Percentiles rank a stretch among this genome's conserved stretches.
Conservation (phyloP, 1,284 basidiomycete genomes). For the Apiotrichum gamsii region DNA sequence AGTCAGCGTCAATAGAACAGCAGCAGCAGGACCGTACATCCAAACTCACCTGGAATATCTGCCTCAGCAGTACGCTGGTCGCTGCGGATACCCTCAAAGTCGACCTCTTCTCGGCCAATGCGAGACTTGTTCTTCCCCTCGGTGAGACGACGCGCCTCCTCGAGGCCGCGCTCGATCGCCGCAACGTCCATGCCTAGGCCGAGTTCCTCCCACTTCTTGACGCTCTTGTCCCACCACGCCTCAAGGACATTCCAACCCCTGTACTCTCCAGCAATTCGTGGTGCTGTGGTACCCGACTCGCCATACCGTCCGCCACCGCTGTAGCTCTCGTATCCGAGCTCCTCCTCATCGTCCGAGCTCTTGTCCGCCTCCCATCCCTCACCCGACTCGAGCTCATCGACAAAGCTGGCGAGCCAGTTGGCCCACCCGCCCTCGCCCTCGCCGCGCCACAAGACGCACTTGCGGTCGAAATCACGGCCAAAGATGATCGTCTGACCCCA, state of each 20-base stretch:
- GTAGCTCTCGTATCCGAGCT: slow-evolving; percentile 79
- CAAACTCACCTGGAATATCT: slow-evolving; percentile 39
- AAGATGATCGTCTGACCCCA: slow-evolving; percentile 95
- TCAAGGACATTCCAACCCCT: slow-evolving; percentile 84
- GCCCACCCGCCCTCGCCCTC: slow-evolving; percentile 92
- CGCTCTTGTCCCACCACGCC: slow-evolving; percentile 80
- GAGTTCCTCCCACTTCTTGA: slow-evolving; percentile 72
- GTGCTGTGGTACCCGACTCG: slow-evolving; percentile 54
- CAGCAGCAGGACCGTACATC: no score
- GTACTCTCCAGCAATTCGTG: slow-evolving; percentile 73
- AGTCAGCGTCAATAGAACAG: no score
- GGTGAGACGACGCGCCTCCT: slow-evolving; percentile 32
- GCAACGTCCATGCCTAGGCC: slow-evolving; percentile 57
- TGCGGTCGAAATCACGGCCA: slow-evolving; percentile 95
- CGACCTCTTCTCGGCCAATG: slow-evolving; percentile 1
- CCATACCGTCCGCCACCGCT: slow-evolving; percentile 67
- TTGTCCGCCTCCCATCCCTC: slow-evolving; percentile 75
- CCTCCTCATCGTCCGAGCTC: slow-evolving; percentile 49
- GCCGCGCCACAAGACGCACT: slow-evolving; percentile 86
- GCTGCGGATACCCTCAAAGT: slow-evolving; percentile 22
- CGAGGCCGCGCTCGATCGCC: slow-evolving; percentile 39
- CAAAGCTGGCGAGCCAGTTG: slow-evolving; percentile 85
- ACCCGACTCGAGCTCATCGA: slow-evolving; percentile 84
- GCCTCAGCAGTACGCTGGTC: slow-evolving; percentile 32
- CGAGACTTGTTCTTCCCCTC: slow-evolving; percentile 28